Evolutionary conservation across 2,329 filamentous ascomycete species (phyloP), one percentile per base, ranked within the genome.

Genomic region (Ascochyta koolunga): DNA sequence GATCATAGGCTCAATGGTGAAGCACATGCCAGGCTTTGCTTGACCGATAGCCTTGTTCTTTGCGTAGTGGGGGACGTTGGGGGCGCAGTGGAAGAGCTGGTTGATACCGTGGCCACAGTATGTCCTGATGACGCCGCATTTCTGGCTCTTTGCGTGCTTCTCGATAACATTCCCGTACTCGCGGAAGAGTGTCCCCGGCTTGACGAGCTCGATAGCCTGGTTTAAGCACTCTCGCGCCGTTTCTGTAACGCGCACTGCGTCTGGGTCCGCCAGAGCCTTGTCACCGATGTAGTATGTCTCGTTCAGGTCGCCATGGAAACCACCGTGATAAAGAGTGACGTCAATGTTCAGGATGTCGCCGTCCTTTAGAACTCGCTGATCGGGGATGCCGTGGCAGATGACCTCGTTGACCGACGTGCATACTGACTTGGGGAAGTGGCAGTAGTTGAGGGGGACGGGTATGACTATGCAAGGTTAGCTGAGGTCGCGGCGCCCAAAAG

Each of bases 1-100:
- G 72, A 99, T 93, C 95, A 99, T 99, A 15, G 95, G 95, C 79
- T 99, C 95, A 58, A 99, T 99, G 0, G 95, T 99, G 70, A 99
- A 99, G 61, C 92, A 96, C 92, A 98, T 97, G 48, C 95, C 95
- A 0, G 91, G 88, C 79, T 97, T 97, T 56, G 93, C 95, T 66
- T 90, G 87, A 42, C 95, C 95, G 1, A 97, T 89, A 0, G 93
- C 91, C 84, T 98, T 99, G 79, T 98, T 99, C 83, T 96, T 98
- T 53, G 89, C 93, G 71, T 99, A 99, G 76, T 99, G 95, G 5
- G 95, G 95, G 46, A 99, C 88, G 72, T 96, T 98, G 1, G 95
- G 95, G 24, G 93, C 86, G 73, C 88, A 90, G 77, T 99, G 95
- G 83, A 99, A 99, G 37, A 96, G 82, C 61, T 86, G 89, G 78